Evolutionary conservation across 2,329 filamentous ascomycete genomes (phyloP).

Genomic region (Aspergillus sp.): DNA sequence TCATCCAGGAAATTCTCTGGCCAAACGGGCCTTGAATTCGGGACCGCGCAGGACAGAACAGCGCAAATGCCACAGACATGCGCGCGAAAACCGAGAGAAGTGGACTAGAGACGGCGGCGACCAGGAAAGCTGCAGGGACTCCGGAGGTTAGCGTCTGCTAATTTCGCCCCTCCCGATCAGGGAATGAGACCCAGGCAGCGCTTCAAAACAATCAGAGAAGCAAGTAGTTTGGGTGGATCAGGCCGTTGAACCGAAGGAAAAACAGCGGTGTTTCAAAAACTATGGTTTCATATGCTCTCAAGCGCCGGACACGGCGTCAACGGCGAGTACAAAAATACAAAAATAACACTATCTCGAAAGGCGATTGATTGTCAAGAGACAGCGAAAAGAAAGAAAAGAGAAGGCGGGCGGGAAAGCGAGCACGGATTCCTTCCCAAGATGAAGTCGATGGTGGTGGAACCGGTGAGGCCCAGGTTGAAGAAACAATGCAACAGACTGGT

Average conservation of each 20-base stretch:
- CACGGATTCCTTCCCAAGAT: background rate
- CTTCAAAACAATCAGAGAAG: constrained; percentile 10
- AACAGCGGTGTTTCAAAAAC: constrained; percentile 15
- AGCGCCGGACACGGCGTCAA: constrained; percentile 9
- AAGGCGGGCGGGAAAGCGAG: background rate
- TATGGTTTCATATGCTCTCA: constrained; percentile 17
- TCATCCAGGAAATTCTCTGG: constrained; percentile 9
- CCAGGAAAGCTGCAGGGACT: constrained; percentile 26
- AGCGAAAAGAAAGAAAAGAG: background rate
- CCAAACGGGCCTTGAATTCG: constrained; percentile 17
- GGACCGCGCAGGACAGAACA: constrained; percentile 12
- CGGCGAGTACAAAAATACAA: background rate
- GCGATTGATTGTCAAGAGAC: background rate
- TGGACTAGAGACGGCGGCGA: constrained; percentile 11
- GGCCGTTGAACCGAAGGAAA: constrained; percentile 12
- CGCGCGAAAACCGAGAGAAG: constrained; percentile 9
- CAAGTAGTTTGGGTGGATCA: constrained; percentile 12
- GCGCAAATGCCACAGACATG: constrained; percentile 11
- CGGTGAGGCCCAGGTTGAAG: constrained; percentile 7
- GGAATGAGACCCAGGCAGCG: constrained; percentile 8
- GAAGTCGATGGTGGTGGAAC: background rate
- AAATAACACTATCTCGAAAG: background rate
- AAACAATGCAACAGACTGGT: constrained; percentile 15
- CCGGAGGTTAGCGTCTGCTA: constrained; percentile 10
- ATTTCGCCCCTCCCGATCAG: constrained; percentile 5